phyloP scores from a whole-genome alignment of 1,139 yeast genomes.

The Diutina catenulata region DNA sequence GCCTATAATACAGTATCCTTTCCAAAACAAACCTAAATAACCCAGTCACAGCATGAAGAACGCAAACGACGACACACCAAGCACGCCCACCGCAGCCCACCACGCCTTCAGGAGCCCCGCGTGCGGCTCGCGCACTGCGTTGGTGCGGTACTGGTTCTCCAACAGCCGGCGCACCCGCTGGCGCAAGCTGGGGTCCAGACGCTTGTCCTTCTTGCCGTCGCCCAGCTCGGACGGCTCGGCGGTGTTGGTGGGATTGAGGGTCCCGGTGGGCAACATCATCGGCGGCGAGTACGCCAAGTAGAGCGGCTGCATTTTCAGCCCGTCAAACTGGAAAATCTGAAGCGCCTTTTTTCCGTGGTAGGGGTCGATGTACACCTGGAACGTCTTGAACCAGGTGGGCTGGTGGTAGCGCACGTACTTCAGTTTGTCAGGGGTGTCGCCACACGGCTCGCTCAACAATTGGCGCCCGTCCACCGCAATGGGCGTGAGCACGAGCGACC shows the following conservation, averaged over 20 bases:
- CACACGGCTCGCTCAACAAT: conserved; percentile 76
- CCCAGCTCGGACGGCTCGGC: conserved; percentile 18
- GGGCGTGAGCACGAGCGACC: conserved; percentile 61
- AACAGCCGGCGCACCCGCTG: conserved; percentile 52
- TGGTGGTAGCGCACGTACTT: conserved; percentile 64
- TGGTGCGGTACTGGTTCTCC: conserved; percentile 65
- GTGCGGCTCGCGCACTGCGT: conserved; percentile 44
- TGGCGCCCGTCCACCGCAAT: conserved; percentile 88
- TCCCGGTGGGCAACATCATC: conserved; percentile 85
- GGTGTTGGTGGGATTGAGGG: conserved; percentile 70
- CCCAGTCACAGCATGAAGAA: conserved; percentile 7
- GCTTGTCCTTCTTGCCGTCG: conserved; percentile 11
- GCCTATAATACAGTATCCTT: no score
- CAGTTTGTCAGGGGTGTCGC: conserved; percentile 34
- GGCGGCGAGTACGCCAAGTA: conserved; percentile 91
- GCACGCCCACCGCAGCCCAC: conserved; percentile 27
- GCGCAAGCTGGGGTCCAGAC: conserved; percentile 23
- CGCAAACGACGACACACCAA: conserved; percentile 14
- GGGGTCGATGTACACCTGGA: conserved; percentile 49
- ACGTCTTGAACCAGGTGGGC: conserved; percentile 47
- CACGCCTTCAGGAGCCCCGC: conserved; percentile 32
- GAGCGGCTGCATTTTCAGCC: conserved; percentile 73
- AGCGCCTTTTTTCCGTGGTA: conserved; percentile 78
- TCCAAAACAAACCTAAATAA: neutral
- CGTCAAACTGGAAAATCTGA: conserved; percentile 71